These are phyloP conservation scores for Cladosporium sp. DNA, from an alignment of 2,329 filamentous ascomycete genomes.

Conservation along the genomic window DNA sequence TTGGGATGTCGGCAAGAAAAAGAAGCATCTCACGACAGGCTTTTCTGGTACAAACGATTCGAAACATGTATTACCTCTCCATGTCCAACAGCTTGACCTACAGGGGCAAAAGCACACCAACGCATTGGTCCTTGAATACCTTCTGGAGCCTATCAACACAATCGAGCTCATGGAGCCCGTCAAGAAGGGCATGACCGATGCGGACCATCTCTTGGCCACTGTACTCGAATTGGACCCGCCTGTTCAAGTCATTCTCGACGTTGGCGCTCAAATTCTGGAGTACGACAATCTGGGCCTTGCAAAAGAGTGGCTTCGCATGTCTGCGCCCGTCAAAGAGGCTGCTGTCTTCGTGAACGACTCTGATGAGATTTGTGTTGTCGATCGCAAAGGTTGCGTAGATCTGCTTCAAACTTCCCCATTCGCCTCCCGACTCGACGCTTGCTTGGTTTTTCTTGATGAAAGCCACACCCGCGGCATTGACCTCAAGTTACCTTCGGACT, in stretches of 20 bases:
- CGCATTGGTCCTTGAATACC: constrained; percentile 57
- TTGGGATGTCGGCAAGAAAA: constrained; percentile 58
- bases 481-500: constrained; percentile 54
- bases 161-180: constrained; percentile 17
- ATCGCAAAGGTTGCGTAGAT: constrained; percentile 45
- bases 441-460: constrained; percentile 67
- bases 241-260: constrained; percentile 62
- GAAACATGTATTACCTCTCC: constrained; percentile 55
- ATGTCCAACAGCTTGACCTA: constrained; percentile 59
- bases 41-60: constrained; percentile 72
- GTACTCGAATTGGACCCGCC: constrained; percentile 38
- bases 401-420: constrained; percentile 57
- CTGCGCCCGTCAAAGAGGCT: constrained; percentile 34
- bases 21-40: constrained; percentile 58
- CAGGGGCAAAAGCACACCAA: constrained; percentile 58
- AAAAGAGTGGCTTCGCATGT: constrained; percentile 47
- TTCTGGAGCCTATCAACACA: constrained; percentile 53
- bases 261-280: constrained; percentile 67
- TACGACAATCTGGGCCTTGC: constrained; percentile 55
- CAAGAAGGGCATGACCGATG: constrained; percentile 13
- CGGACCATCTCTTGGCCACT: constrained; percentile 39
- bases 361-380: constrained; percentile 53
- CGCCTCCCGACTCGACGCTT: constrained; percentile 51
- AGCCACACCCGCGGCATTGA: constrained; percentile 68
- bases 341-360: constrained; percentile 56